Percentiles rank a stretch among this genome's conserved stretches.
These are phyloP conservation scores for Gossypium arboreum DNA, from an alignment of 345 rosid genomes.

Conservation along the genomic window DNA sequence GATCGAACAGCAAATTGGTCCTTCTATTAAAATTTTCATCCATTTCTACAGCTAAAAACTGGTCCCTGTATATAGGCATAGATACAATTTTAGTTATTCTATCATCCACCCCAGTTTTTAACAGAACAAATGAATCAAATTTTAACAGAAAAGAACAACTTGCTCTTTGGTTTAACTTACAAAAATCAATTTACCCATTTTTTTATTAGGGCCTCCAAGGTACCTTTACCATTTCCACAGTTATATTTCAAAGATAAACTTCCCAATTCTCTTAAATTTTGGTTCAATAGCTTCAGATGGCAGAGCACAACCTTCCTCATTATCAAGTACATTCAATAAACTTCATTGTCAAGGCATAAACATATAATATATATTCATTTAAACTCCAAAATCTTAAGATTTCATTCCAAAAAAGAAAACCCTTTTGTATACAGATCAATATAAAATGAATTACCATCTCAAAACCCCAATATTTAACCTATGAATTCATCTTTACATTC, in stretches of 20 bases:
- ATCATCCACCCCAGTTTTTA: no score
- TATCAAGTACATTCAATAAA: neutral
- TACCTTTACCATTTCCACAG: neutral
- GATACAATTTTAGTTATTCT: no score
- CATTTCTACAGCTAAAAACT: no score
- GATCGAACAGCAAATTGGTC: no score
- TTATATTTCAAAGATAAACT: neutral
- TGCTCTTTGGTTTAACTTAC: no score
- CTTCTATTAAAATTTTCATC: no score
- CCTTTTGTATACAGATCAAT: neutral
- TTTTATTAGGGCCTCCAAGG: no score
- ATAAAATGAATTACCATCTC: neutral
- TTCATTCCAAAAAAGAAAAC: conserved; percentile 7
- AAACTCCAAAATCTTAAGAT: neutral
- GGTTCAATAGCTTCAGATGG: neutral
- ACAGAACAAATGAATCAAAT: no score
- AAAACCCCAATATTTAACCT: no score
- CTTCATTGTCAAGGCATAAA: neutral
- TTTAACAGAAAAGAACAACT: no score
- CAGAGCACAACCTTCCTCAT: neutral
- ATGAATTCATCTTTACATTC: neutral
- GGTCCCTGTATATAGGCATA: no score
- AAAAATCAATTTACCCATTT: no score
- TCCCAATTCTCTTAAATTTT: neutral
- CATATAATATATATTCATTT: neutral